Base-by-base conservation (phyloP, 768 basidiomycete species). In the Harrya chromipes region DNA sequence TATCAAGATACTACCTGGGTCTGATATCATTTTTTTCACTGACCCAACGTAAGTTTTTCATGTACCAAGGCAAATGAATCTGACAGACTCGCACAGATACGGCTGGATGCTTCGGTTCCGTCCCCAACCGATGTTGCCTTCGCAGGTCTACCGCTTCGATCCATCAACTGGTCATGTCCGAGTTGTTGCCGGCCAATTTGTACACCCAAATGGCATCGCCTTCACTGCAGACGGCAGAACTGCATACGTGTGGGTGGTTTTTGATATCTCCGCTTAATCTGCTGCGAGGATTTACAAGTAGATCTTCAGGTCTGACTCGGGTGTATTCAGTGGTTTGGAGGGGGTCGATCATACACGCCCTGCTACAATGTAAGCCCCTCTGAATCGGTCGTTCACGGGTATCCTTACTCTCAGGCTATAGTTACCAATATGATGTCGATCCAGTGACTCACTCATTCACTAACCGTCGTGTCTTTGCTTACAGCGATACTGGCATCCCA, bases 101-200 rank as follows among this genome's bases (percentile, higher is more conserved):
- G 85, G 85, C 0, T 85, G 74, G 57, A 47, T 85, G 29, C 80
- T 81, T 50, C 71, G 74, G 40, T 90, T 90, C 74, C 80, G 87
- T 42, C 80, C 85, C 0, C 54, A 68, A 5, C 87, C 85, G 9
- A 73, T 81, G 39, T 61, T 89, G 46, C 87, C 84, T 1, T 83
- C 76, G 49, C 87, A 89, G 56, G 85, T 89, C 19, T 59, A 58
- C 40, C 57, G 57, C 14, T 59, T 58, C n/a, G 81, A 88, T 60
- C 81, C 83, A 13, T 71, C 72, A 2, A 84, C 82, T 1, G 76
- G 85, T 5, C 66, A 77, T 24, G 78, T 91, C 6, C 78, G 80
- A 6, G 83, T 85, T 13, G 85, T 89, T 3, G 88, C 90, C 3
- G 84, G 87, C 54, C 84, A 82, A n/a, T 85, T 91, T 59, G 75